Evolutionary conservation across 805 yeast species (phyloP).

Genomic region (Maudiozyma bulderi): DNA sequence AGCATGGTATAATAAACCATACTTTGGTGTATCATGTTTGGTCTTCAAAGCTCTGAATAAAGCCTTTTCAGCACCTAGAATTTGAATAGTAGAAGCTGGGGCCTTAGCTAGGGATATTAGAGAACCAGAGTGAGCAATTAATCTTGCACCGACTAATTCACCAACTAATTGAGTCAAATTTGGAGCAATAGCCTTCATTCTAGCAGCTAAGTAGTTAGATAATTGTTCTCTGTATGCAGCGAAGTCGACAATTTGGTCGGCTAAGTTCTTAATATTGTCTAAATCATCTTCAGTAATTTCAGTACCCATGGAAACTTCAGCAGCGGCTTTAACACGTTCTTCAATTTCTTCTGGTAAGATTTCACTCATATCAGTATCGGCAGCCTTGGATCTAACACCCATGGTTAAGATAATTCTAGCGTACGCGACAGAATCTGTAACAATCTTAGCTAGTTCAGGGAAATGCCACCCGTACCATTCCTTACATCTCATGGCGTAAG

Average conservation of each 20-base stretch:
- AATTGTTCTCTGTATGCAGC: conserved; percentile 94
- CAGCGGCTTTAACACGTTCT: conserved; percentile 80
- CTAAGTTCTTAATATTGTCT: conserved; percentile 77
- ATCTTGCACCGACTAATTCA: conserved; percentile 95
- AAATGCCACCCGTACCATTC: conserved; percentile 99
- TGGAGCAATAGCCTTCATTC: conserved; percentile 99
- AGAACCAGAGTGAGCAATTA: conserved; percentile 96
- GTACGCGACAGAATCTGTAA: conserved; percentile 89
- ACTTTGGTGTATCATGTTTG: conserved; percentile 96
- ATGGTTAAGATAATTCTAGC: conserved; percentile 88
- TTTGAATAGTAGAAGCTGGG: conserved; percentile 97
- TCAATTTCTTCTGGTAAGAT: conserved; percentile 90
- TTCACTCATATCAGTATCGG: conserved; percentile 81
- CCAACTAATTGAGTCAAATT: conserved; percentile 92
- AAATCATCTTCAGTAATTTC: conserved; percentile 90
- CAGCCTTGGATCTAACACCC: conserved; percentile 89
- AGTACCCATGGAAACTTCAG: conserved; percentile 99
- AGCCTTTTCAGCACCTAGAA: conserved; percentile 98
- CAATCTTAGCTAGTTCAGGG: conserved; percentile 97
- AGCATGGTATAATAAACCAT: conserved; percentile 94
- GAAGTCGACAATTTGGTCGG: conserved; percentile 92
- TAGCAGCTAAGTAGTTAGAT: conserved; percentile 77
- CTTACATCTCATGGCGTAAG: conserved; percentile 97
- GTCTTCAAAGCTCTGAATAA: conserved; percentile 97
- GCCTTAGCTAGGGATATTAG: conserved; percentile 91